These are phyloP conservation scores for Casaregolazyma lundiana DNA, from an alignment of 1,139 yeast species.

Conservation along the genomic window DNA sequence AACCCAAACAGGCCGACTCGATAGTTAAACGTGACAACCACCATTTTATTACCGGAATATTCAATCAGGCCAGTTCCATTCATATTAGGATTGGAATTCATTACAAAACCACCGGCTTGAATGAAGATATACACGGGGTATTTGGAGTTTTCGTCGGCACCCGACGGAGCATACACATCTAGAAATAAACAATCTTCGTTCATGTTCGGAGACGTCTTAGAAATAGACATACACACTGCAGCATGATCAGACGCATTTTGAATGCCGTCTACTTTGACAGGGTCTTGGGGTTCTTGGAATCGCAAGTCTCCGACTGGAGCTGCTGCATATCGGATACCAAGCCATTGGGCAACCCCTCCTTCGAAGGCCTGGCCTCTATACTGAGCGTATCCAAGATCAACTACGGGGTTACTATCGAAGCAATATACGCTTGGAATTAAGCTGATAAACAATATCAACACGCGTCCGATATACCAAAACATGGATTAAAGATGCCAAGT, in stretches of 20 bases:
- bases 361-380: constrained; percentile 1
- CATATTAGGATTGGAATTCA: constrained; percentile 30
- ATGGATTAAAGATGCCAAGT: constrained; percentile 13
- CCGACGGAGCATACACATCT: constrained; percentile 20
- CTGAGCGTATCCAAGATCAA: background rate
- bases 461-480: background rate
- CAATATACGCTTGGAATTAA: background rate
- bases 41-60: constrained; percentile 1
- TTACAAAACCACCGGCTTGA: constrained; percentile 34
- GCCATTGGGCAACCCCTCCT: constrained; percentile 3
- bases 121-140: constrained; percentile 30
- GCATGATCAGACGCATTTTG: constrained; percentile 9
- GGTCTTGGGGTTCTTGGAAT: constrained; percentile 22
- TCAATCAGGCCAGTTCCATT: constrained; percentile 20
- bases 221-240: constrained; percentile 10
- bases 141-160: constrained; percentile 3
- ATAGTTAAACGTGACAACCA: constrained; percentile 26
- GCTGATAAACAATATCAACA: background rate
- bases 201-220: background rate
- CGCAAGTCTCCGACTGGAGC: constrained; percentile 25
- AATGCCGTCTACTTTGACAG: background rate
- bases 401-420: background rate
- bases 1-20: constrained; percentile 35
- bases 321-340: constrained; percentile 27
- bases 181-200: constrained; percentile 22